Base-by-base conservation (phyloP, 2,329 filamentous ascomycete species). In the Exophiala sp. region DNA sequence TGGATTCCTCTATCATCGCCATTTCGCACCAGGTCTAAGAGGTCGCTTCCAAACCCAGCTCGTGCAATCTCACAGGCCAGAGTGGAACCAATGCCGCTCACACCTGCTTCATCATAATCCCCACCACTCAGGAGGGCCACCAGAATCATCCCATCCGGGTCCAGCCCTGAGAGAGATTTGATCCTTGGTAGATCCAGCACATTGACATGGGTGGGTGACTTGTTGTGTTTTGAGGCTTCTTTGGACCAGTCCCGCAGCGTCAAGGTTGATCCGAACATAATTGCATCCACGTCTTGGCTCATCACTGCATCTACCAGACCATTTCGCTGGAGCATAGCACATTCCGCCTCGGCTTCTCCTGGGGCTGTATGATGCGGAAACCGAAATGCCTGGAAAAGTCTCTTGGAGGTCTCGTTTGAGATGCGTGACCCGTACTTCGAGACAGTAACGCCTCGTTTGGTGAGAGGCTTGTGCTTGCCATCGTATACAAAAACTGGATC, bases 311-410 rank as follows among this genome's bases (percentile, higher is more conserved):
- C 94, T 1, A 96, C 91, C 7, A 96, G 76, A 0, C 90, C 91
- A 42, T 86, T 80, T 55, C 80, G 79, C 66, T 99, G 91, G 2
- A 99, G 72, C 12, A 94, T 73, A 0, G 94, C 94, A 62, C 94
- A 99, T 72, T 99, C 94, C 1, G 94, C 94, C 69, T 99, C 94
- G 2, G 92, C 94, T 68, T 99, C 94, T 8, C 94, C 94, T 0
- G 92, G 94, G 5, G 94, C 94, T 65, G 90, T 84, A 69, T 97
- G 91, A 45, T 82, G 81, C 1, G 85, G 82, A 65, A 95, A 95
- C 1, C 88, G 91, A 69, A 97, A 96, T 1, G 94, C 76, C 46
- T 86, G 84, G 43, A 97, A 84, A 4, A 97, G 73, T 44, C 87
- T 84, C 71, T 96, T 96, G 1, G 89, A 90, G 57, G 91, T 83